Base-by-base conservation (phyloP, 139 green algal genomes). In the Chlorella sp. region DNA sequence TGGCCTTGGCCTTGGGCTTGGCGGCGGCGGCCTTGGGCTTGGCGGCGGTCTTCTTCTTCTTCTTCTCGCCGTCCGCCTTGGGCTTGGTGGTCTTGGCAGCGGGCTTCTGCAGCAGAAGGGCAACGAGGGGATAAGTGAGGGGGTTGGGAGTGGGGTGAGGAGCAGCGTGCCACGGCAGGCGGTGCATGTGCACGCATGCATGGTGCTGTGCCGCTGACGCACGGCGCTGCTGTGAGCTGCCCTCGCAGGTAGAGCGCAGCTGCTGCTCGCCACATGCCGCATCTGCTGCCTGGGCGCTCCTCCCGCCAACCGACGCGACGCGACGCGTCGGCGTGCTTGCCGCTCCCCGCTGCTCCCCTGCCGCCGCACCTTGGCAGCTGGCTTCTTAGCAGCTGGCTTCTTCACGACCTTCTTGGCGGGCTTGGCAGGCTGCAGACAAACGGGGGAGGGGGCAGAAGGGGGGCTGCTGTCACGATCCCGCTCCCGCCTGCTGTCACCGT, bases 41-140 rank as follows among this genome's bases (percentile, higher is more conserved):
- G 44, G 60, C 74, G 36, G 41, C 25, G 1, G 80, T 38, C 34
- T 63, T 39, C 84, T 71, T 88, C 82, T 74, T 72, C 78, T 32
- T 18, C 64, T 72, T 36, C 73, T 62, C 41, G 13, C 6, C 72
- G 30, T 47, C 74, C 1, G 36, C 72, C 72, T 82, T 82, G 28
- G 62, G 26, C n/a, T 85, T 64, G 79, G 78, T 38, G 75, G 74
- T 63, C 63, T 69, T 69, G 28, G 11, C 28, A 1, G 63, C 28
- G 9, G 63, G 30, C 63, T 69, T 69, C 63, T 69, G 63, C 63
- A 69, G 63, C 81, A 62, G 75, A 88, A 90, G 70, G 80, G 16
- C 41, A 32, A 1, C n/a, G n/a, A n/a, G 5, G 36, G 23, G 25
- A 11, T 13, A 16, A 23, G 23, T 1, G 21, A 76, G 38, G 36